Evolutionary conservation across 192 early-diverging fungal genomes (phyloP).

Genomic region (Anaeromyces robustus): DNA sequence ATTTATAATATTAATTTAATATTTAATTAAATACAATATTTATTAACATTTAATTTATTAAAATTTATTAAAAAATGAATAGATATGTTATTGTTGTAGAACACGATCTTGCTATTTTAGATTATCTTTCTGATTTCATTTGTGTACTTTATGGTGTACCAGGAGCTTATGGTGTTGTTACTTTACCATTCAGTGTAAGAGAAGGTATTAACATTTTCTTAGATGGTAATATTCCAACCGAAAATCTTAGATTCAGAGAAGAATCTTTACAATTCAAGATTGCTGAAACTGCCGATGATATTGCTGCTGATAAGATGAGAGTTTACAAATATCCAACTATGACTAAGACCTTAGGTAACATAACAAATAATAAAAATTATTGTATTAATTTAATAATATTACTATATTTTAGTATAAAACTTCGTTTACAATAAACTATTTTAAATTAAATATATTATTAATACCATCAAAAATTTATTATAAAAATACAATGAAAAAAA

Average conservation of each 20-base stretch:
- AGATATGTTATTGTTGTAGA: constrained; percentile 90
- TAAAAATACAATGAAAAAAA: neutral
- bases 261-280: constrained; percentile 85
- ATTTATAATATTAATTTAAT: too few relatives aligned
- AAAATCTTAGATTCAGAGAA: constrained; percentile 97
- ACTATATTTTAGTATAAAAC: too few relatives aligned
- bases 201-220: constrained; percentile 99
- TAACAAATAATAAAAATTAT: too few relatives aligned
- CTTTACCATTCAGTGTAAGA: constrained; percentile 87
- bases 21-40: too few relatives aligned
- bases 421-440: too few relatives aligned
- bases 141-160: constrained; percentile 98
- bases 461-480: neutral
- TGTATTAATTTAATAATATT: too few relatives aligned
- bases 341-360: constrained; percentile 52
- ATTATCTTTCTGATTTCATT: constrained; percentile 95
- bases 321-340: constrained; percentile 76
- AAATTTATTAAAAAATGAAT: neutral
- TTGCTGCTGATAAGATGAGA: constrained; percentile 44
- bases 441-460: neutral
- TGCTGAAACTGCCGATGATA: constrained; percentile 66
- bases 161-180: constrained; percentile 91
- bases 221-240: constrained; percentile 89
- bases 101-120: constrained; percentile 96
- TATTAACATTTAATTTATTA: neutral